phyloP scores from a whole-genome alignment of 169 alveolate species.

The Plasmodium knowlesi region DNA sequence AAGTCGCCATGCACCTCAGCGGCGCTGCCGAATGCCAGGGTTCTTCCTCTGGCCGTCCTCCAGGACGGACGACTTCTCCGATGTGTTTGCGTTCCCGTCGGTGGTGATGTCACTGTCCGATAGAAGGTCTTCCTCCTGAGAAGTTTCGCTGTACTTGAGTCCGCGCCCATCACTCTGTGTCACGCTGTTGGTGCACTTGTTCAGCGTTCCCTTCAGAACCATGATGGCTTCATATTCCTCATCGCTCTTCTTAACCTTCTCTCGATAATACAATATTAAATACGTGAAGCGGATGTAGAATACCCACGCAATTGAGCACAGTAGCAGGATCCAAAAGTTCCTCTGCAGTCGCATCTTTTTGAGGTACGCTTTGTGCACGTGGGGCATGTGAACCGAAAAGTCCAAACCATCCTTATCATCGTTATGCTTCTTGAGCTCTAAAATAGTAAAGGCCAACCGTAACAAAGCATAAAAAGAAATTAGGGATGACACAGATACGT shows the following conservation, averaged over 20 bases:
- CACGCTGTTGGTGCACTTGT: not conserved
- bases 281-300: constrained; percentile 59
- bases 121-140: not conserved
- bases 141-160: not conserved
- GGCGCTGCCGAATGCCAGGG: constrained; percentile 19
- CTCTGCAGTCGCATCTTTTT: constrained; percentile 67
- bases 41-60: not conserved
- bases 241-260: constrained; percentile 51
- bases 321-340: constrained; percentile 58
- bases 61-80: constrained; percentile 8
- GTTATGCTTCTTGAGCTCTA: constrained; percentile 13
- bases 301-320: constrained; percentile 57
- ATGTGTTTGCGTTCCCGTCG: constrained; percentile 3
- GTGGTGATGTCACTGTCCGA: constrained; percentile 11
- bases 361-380: constrained; percentile 20
- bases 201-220: constrained; percentile 8
- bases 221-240: constrained; percentile 37
- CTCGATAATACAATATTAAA: constrained; percentile 41
- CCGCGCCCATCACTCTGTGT: not conserved
- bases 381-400: not conserved
- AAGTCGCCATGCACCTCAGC: not conserved
- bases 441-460: constrained; percentile 15
- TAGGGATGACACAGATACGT: constrained; percentile 32
- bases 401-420: not conserved
- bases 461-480: constrained; percentile 51